A percentile compares a stretch with the other conserved stretches of the same genome.
Evolutionary conservation across 768 basidiomycete genomes (phyloP).

Genomic region (Cystobasidium onofrii): DNA sequence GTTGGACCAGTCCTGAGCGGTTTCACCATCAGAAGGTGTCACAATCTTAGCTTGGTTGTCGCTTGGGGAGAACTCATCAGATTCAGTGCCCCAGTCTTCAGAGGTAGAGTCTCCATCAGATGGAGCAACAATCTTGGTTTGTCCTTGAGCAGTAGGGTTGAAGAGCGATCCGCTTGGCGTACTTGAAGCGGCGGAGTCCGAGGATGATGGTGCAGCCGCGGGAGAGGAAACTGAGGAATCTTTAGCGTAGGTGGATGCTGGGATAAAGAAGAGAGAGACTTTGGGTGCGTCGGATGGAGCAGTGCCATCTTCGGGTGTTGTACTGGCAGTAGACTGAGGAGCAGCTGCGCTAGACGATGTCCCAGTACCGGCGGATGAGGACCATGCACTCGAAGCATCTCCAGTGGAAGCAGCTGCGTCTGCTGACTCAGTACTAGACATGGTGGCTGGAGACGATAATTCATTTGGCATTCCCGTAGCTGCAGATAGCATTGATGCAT

Average conservation of each 20-base stretch:
- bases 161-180: neutral
- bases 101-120: neutral
- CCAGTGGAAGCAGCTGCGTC: neutral
- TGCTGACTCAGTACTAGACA: neutral
- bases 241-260: neutral
- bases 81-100: neutral
- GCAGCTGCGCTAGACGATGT: neutral
- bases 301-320: neutral
- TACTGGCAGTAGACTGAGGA: neutral
- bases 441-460: neutral
- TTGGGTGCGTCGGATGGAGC: neutral
- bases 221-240: neutral
- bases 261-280: constrained; percentile 26
- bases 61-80: neutral
- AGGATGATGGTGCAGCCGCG: neutral
- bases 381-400: neutral
- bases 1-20: neutral
- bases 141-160: constrained; percentile 1
- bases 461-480: neutral
- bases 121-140: neutral
- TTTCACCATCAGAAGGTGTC: neutral
- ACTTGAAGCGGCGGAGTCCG: neutral
- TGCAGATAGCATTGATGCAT: neutral
- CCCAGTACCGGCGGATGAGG: neutral
- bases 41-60: neutral